phyloP scores from a whole-genome alignment of 495 filamentous ascomycete genomes.

The Delitschia confertaspora region DNA sequence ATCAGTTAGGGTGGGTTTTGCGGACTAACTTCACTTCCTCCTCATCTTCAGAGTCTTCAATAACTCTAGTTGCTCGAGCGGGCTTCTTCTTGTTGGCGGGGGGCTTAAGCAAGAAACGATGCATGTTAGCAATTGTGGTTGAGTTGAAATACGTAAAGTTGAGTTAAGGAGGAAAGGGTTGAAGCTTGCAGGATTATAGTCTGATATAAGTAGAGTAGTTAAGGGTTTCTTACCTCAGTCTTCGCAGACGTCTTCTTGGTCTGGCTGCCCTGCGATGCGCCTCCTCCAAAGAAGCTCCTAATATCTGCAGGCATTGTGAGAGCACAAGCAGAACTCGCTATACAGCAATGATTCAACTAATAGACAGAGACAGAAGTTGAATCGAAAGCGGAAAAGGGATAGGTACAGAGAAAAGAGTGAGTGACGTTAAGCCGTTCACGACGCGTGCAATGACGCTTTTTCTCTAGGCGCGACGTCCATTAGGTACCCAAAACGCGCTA shows the following conservation, averaged over 20 bases:
- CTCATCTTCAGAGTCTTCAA: slow-evolving; percentile 30
- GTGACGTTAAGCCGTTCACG: too few species aligned
- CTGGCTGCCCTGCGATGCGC: slow-evolving; percentile 10
- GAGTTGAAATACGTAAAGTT: not conserved
- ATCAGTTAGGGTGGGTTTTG: not conserved
- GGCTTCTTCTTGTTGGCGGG: slow-evolving; percentile 17
- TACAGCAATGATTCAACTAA: too few species aligned
- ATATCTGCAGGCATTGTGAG: slow-evolving; percentile 37
- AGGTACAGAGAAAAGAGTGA: too few species aligned
- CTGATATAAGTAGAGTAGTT: slow-evolving; percentile 1
- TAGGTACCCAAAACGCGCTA: slow-evolving; percentile 12
- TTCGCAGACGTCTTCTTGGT: slow-evolving; percentile 22
- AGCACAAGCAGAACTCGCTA: too few species aligned
- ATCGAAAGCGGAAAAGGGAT: too few species aligned
- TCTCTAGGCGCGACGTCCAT: slow-evolving; percentile 14
- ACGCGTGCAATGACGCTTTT: slow-evolving; percentile 16
- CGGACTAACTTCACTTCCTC: slow-evolving; percentile 25
- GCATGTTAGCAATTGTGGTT: slow-evolving; percentile 1
- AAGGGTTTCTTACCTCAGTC: slow-evolving; percentile 19
- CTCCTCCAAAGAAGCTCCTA: slow-evolving; percentile 38
- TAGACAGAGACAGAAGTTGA: too few species aligned
- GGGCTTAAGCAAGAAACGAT: not conserved
- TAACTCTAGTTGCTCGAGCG: slow-evolving; percentile 22
- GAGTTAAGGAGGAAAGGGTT: not conserved
- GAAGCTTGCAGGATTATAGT: not conserved